Evolutionary conservation across 768 basidiomycete species (phyloP).

Genomic region (Boletus insuetus): DNA sequence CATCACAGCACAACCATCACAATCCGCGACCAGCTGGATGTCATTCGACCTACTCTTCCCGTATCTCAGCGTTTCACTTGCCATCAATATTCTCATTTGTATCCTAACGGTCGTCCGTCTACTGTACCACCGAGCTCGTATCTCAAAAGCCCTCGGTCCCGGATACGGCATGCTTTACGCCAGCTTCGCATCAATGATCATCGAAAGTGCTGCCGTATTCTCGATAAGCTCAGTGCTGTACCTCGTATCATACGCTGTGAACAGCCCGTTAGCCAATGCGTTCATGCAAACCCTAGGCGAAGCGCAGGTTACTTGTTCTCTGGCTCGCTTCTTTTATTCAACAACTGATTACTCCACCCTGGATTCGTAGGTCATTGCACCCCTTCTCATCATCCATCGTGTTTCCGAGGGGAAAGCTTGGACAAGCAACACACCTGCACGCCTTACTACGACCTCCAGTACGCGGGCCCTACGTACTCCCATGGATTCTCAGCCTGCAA

Average conservation of each 20-base stretch:
- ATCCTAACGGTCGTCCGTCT: constrained; percentile 32
- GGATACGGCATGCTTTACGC: constrained; percentile 27
- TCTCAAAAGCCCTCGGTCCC: constrained; percentile 26
- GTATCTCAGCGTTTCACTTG: constrained; percentile 33
- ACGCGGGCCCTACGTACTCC: constrained; percentile 1
- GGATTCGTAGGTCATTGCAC: constrained; percentile 40
- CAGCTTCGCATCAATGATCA: constrained; percentile 31
- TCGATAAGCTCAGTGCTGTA: constrained; percentile 32
- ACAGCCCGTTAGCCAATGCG: constrained; percentile 24
- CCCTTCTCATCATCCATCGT: constrained; percentile 47
- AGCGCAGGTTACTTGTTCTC: constrained; percentile 21
- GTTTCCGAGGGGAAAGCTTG: constrained; percentile 45
- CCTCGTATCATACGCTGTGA: constrained; percentile 24
- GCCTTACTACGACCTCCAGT: neutral
- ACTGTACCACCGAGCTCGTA: constrained; percentile 27
- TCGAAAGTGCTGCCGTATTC: constrained; percentile 35
- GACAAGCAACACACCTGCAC: constrained; percentile 23
- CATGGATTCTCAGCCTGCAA: neutral
- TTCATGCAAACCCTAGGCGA: constrained; percentile 33
- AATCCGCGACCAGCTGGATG: constrained; percentile 24
- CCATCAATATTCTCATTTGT: constrained; percentile 32
- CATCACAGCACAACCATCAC: constrained; percentile 24
- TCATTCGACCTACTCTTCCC: constrained; percentile 34
- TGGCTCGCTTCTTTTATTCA: neutral
- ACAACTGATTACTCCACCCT: neutral